Evolutionary conservation across 768 basidiomycete species (phyloP), one percentile per base, ranked within the genome.

Genomic region (Lanmaoa pseudosensibilis): DNA sequence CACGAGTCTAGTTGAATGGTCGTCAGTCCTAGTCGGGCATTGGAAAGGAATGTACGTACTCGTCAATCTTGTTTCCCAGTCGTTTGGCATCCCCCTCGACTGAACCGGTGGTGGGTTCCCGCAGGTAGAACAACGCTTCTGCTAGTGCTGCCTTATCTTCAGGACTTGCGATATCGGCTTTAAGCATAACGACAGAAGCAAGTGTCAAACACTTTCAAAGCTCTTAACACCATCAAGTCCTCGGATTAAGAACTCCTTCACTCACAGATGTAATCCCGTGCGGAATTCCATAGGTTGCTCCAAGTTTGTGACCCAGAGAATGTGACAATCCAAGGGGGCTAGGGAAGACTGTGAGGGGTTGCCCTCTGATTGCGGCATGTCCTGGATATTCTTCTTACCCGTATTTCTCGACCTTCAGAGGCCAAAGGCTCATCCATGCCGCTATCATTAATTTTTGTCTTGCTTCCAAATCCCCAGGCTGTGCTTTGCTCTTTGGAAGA

Each of bases 251-350:
- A 45, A 54, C 5, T 2, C 9, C 18, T 37, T 21, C 18, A 64
- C 83, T 70, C 58, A 88, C 88, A n/a, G 89, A 90, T 5, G 90
- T 91, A 58, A 90, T 87, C 10, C 90, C 90, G 67, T 93, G 90
- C 21, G 89, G 87, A 54, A 93, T 90, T 50, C 77, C 73, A 64
- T 91, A 92, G 41, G 76, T 75, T 18, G 88, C 88, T 4, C 89
- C 90, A 12, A 90, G 78, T 63, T 79, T 83, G 68, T 90, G 87
- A 5, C 89, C 88, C 5, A 92, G 77, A 3, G 84, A 74, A 70
- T 92, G 90, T 27, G 89, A 91, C 19, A 91, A 75, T 27, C 90
- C 90, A n/a, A 88, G 65, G 6, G 87, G 71, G 63, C 84, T 90
- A 11, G 43, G 13, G 21, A 46, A 47, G 43, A 33, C 13, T 11